Evolutionary conservation across 441 rosid species (phyloP).

Genomic region (Brassica balearica): DNA sequence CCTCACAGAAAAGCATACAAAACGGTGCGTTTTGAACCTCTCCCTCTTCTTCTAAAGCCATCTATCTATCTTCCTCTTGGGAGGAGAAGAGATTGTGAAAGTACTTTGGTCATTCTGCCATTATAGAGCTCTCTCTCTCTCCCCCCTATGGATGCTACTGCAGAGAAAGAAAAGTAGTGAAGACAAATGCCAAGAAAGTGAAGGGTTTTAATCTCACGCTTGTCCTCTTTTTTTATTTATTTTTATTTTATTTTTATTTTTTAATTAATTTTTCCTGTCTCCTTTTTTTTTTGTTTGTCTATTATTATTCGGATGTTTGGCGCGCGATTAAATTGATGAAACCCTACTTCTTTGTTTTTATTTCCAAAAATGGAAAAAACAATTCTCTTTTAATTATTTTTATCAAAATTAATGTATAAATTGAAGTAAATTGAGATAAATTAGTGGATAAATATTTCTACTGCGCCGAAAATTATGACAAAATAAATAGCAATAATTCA

Average conservation of each 20-base stretch:
- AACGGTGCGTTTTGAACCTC: constrained; percentile 46
- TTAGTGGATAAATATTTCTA: no score
- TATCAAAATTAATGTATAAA: no score
- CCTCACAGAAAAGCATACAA: constrained; percentile 70
- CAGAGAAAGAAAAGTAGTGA: constrained; percentile 21
- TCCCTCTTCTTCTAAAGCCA: constrained; percentile 56
- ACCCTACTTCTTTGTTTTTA: no score
- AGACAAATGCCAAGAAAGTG: constrained; percentile 45
- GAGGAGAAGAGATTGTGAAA: constrained; percentile 50
- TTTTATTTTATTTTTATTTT: neutral
- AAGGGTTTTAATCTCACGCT: constrained; percentile 71
- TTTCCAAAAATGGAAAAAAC: no score
- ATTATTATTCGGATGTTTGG: constrained; percentile 45
- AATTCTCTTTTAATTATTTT: no score
- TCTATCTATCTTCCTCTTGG: constrained; percentile 54
- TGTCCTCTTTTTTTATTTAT: constrained; percentile 40
- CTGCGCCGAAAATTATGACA: no score
- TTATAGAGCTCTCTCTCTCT: constrained; percentile 31
- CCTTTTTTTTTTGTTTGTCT: constrained; percentile 4
- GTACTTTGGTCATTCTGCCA: constrained; percentile 66
- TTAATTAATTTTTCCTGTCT: neutral
- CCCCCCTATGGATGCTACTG: constrained; percentile 35
- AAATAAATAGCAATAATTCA: no score
- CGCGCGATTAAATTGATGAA: constrained; percentile 44
- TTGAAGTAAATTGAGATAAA: no score